Evolutionary conservation across 768 basidiomycete species (phyloP).

Genomic region (Suillus alpinus): DNA sequence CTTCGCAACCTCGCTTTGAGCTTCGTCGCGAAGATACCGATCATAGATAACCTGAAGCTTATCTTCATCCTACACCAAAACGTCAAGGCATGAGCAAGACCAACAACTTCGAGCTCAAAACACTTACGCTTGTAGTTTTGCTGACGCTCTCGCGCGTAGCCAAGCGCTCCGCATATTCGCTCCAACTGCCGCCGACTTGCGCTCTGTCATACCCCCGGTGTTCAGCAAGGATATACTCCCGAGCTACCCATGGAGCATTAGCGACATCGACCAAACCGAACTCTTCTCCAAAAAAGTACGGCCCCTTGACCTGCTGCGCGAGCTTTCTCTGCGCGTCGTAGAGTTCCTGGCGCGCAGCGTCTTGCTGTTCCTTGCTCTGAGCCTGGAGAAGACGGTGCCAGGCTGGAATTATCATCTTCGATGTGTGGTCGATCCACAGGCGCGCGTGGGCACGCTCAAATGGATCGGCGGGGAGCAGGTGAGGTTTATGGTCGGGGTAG

Average conservation of each 20-base stretch:
- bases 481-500: slow-evolving; percentile 38
- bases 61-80: slow-evolving; percentile 30
- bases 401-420: slow-evolving; percentile 50
- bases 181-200: slow-evolving; percentile 44
- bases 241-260: slow-evolving; percentile 53
- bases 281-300: slow-evolving; percentile 55
- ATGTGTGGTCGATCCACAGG: slow-evolving; percentile 56
- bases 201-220: slow-evolving; percentile 45
- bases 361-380: slow-evolving; percentile 36
- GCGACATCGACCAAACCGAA: slow-evolving; percentile 53
- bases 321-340: slow-evolving; percentile 36
- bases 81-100: background rate
- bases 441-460: slow-evolving; percentile 48
- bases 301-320: slow-evolving; percentile 39
- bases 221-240: slow-evolving; percentile 48
- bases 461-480: slow-evolving; percentile 52
- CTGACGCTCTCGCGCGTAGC: slow-evolving; percentile 44
- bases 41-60: slow-evolving; percentile 49
- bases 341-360: slow-evolving; percentile 35
- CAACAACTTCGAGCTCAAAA: background rate
- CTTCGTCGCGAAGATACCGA: slow-evolving; percentile 56
- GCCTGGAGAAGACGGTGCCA: slow-evolving; percentile 47
- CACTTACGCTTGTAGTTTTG: slow-evolving; percentile 42
- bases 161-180: slow-evolving; percentile 41
- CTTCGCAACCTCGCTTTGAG: slow-evolving; percentile 52